Evolutionary conservation across 305 asterid genomes (phyloP), one percentile per base, ranked within the genome.

Genomic region (Rubia occidens): DNA sequence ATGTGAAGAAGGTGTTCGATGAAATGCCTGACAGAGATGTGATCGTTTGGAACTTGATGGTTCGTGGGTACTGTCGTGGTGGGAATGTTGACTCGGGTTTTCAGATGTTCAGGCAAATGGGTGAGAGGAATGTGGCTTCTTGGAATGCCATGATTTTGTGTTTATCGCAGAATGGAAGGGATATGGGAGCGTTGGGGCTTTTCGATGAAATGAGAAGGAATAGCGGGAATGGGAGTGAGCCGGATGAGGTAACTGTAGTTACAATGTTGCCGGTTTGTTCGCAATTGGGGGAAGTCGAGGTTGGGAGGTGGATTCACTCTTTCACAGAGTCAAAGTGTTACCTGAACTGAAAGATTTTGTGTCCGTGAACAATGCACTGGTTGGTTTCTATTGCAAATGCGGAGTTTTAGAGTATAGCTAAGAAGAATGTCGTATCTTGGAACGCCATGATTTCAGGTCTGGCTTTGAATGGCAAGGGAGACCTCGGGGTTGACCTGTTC

Each of bases 121-220:
- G 60, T 42, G 87, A 84, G 72, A 77, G 77, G 78, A 85, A 64
- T 66, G 76, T 80, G 44, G 79, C 79, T 55, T 84, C 95, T 61
- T 87, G 95, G 95, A 87, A 87, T 68, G 74, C 86, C 29, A 80
- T 85, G 82, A 85, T 85, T 73, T 84, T 86, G 2, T 80, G 86
- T 71, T 68, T 87, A 47, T 85, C 84, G 0, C 81, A 78, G 24
- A 75, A 65, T 72, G 83, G 89, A 65, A 78, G 86, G 64, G 80
- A 82, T 58, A 55, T 62, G 37, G 88, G 82, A 37, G 89, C 88
- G 61, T 51, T 84, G 68, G 64, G 66, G 62, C 75, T 85, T 55
- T 85, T 79, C 39, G 54, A 4, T 35, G 85, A 85, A 60, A 87
- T 87, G 91, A 32, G 59, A 88, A 32, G 59, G 75, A 78, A 74